Evolutionary conservation across 2,329 filamentous ascomycete genomes (phyloP), one percentile per base, ranked within the genome.

Genomic region (Penicillium freii): DNA sequence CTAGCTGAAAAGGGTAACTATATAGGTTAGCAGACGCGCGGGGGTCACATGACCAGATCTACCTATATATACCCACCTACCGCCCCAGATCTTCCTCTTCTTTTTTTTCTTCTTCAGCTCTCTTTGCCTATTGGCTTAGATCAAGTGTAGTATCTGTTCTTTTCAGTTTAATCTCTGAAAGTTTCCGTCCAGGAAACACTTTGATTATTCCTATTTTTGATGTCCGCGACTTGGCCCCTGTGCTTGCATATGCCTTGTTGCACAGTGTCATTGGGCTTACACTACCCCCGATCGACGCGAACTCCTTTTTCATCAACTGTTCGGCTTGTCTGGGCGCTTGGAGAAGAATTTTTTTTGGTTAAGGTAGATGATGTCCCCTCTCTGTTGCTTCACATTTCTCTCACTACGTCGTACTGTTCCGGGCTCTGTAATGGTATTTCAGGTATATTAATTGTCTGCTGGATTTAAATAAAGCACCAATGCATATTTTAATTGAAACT

Each of bases 61-160:
- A 1, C 0, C 5, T 50, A 59, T 47, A 61, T 51, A 38, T 27
- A 44, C 7, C 5, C 1, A 43, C 7, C 5, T 15, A 36, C 29
- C 36, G 62, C 65, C 62, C 7, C 51, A n/a, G 5, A 39, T 49
- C 57, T 74, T 72, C 68, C 62, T 62, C 70, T 73, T 75, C 73
- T 69, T 73, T 72, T 68, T 71, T 75, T 72, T 72, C 63, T 34
- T 34, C 65, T 74, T 68, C 69, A 78, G 76, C 76, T 79, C 76
- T 77, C 74, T 75, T 77, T 77, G 75, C 78, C 77, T 78, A 81
- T 80, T 75, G 76, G 85, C 85, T 89, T 89, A 90, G 88, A 91
- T 91, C 88, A 91, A 90, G 87, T 91, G 87, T 90, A 91, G 88
- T 91, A 91, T 93, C 91, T 93, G 90, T 92, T 92, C 88, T 92